These are phyloP conservation scores for Hippophae rhamnoides DNA, from an alignment of 306 rosid genomes.

Conservation along the genomic window DNA sequence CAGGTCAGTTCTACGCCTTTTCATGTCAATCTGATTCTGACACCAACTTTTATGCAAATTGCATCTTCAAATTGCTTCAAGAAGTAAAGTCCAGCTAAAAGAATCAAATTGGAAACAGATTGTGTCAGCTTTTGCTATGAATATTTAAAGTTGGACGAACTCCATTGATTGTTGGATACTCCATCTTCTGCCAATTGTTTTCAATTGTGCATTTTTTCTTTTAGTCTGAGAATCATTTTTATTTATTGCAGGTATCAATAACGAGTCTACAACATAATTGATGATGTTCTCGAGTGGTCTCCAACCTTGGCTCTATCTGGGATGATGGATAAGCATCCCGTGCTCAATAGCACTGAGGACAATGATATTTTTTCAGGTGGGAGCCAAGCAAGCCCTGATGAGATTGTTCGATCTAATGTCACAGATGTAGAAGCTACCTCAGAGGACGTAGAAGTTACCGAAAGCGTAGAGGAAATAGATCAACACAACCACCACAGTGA, in stretches of 20 bases:
- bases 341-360: conserved; percentile 49
- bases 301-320: conserved; percentile 93
- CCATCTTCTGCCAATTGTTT: no score
- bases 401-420: conserved; percentile 24
- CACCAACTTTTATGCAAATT: not conserved
- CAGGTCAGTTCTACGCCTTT: conserved; percentile 42
- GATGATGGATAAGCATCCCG: conserved; percentile 89
- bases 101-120: not conserved
- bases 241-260: conserved; percentile 62
- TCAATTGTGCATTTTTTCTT: no score
- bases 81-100: not conserved
- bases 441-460: conserved; percentile 41
- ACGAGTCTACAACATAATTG: conserved; percentile 89
- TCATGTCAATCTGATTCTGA: not conserved
- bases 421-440: conserved; percentile 26
- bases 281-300: conserved; percentile 95
- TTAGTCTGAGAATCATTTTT: not conserved
- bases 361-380: conserved; percentile 25
- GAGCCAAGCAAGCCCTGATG: conserved; percentile 28
- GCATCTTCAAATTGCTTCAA: not conserved
- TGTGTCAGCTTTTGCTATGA: no score
- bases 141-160: no score
- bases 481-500: conserved; percentile 46
- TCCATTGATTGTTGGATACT: no score
- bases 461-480: conserved; percentile 30